Evolutionary conservation across 2,329 filamentous ascomycete genomes (phyloP), one percentile per base, ranked within the genome.

Genomic region (Arthrobotrys pseudoclavata): DNA sequence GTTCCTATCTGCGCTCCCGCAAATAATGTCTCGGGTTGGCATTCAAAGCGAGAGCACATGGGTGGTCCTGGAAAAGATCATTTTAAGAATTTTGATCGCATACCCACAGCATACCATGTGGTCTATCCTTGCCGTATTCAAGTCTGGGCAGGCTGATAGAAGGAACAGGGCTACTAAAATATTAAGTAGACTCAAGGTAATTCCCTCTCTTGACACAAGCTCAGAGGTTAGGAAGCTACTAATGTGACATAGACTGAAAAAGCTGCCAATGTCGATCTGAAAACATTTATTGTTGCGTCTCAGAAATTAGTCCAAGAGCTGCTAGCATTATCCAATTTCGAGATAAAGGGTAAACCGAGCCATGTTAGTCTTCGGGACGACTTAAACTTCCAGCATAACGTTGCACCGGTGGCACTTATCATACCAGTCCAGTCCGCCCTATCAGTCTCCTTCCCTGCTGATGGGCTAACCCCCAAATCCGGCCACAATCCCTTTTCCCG

Each of bases 11-110:
- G 89, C 95, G 4, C 86, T 99, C 48, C 92, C 96, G 4, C 96
- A 99, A 84, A 91, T 99, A 79, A 92, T 99, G 70, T 96, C 95
- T n/a, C 91, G 96, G 34, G 97, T 99, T 81, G 92, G 92, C 53
- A 96, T 99, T 84, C 90, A 91, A 0, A 92, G 97, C 83, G 84
- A 84, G 3, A 88, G 90, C 0, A 93, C 97, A 1, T 96, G 93
- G 84, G 89, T 91, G 74, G 86, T 92, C 9, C 85, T 99, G 5
- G 89, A 91, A 66, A 87, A 88, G 37, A 95, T 98, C 80, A 94
- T 99, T 69, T 85, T 91, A 77, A 95, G 92, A 82, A 93, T 97
- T n/a, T 91, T 97, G 7, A 87, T 90, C 48, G 87, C 89, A n/a
- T 92, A 97, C 83, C 95, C 96, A 0, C 93, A 92, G 77, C 96